Evolutionary conservation across 2,329 filamentous ascomycete genomes (phyloP).

Genomic region (Aspergillus pseudoviridinutans): DNA sequence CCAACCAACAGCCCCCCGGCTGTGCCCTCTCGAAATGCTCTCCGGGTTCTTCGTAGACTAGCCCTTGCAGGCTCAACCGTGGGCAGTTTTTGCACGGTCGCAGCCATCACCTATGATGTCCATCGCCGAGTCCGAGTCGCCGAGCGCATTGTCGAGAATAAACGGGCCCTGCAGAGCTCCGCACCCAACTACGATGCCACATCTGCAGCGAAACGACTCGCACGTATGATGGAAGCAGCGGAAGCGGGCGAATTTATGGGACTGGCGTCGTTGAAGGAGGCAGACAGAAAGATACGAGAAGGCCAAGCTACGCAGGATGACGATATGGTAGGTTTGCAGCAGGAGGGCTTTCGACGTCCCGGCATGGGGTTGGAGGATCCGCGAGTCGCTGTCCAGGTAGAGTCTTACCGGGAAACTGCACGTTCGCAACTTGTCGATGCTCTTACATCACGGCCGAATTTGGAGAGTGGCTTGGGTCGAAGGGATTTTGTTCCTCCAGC

Average conservation of each 20-base stretch:
- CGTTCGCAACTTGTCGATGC: not conserved
- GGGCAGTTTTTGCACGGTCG: conserved; percentile 39
- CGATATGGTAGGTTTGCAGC: not conserved
- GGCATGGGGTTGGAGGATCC: not conserved
- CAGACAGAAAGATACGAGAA: conserved; percentile 17
- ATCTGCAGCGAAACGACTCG: conserved; percentile 32
- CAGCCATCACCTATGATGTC: conserved; percentile 40
- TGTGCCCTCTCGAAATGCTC: conserved; percentile 43
- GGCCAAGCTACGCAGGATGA: conserved; percentile 3
- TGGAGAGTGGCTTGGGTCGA: not conserved
- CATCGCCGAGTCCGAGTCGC: conserved; percentile 39
- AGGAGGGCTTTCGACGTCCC: not conserved
- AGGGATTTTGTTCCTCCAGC: conserved; percentile 3
- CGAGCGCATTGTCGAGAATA: conserved; percentile 43
- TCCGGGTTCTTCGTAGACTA: conserved; percentile 36
- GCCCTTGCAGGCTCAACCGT: conserved; percentile 36
- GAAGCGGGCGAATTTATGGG: conserved; percentile 42
- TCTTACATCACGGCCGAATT: not conserved
- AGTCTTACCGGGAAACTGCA: conserved; percentile 4
- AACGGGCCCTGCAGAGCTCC: conserved; percentile 38
- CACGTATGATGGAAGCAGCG: conserved; percentile 42
- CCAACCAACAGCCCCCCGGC: conserved; percentile 26
- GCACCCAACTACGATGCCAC: conserved; percentile 41
- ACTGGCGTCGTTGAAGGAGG: conserved; percentile 32
- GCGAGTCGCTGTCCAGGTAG: not conserved